Evolutionary conservation across 257 asterid genomes (phyloP).

Genomic region (Nicotiana benthamiana): DNA sequence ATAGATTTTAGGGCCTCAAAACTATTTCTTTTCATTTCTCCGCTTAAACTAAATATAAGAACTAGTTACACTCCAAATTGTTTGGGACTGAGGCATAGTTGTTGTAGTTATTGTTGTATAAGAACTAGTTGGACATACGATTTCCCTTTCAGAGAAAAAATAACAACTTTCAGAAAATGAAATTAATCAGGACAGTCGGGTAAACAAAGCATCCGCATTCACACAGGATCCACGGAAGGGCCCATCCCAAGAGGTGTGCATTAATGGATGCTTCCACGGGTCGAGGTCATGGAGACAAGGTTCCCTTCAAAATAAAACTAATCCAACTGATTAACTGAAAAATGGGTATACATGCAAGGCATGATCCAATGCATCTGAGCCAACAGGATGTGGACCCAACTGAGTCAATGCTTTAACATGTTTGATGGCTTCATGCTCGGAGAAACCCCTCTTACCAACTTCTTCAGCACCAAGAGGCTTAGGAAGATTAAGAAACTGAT

Average conservation of each 20-base stretch:
- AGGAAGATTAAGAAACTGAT: conserved; percentile 69
- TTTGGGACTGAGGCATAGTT: too few relatives aligned
- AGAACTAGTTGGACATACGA: not conserved
- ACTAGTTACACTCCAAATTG: not conserved
- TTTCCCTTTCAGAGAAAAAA: not conserved
- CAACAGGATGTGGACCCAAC: conserved; percentile 90
- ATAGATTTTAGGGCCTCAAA: not conserved
- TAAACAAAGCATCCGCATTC: too few relatives aligned
- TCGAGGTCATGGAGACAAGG: too few relatives aligned
- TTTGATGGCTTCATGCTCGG: conserved; percentile 79
- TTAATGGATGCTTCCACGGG: too few relatives aligned
- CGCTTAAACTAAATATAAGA: not conserved
- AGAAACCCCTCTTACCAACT: conserved; percentile 88
- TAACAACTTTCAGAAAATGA: too few relatives aligned
- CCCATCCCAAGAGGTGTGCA: too few relatives aligned
- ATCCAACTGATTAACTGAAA: not conserved
- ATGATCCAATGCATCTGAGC: conserved; percentile 57
- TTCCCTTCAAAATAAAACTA: not conserved
- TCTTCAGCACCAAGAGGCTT: conserved; percentile 44
- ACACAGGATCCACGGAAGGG: too few relatives aligned
- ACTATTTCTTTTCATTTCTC: not conserved
- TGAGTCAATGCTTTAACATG: conserved; percentile 63
- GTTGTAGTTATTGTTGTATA: too few relatives aligned
- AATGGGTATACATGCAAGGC: conserved; percentile 55
- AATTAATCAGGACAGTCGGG: too few relatives aligned